Evolutionary conservation across 495 filamentous ascomycete species (phyloP).

Genomic region (Lasiosphaeris hirsuta): DNA sequence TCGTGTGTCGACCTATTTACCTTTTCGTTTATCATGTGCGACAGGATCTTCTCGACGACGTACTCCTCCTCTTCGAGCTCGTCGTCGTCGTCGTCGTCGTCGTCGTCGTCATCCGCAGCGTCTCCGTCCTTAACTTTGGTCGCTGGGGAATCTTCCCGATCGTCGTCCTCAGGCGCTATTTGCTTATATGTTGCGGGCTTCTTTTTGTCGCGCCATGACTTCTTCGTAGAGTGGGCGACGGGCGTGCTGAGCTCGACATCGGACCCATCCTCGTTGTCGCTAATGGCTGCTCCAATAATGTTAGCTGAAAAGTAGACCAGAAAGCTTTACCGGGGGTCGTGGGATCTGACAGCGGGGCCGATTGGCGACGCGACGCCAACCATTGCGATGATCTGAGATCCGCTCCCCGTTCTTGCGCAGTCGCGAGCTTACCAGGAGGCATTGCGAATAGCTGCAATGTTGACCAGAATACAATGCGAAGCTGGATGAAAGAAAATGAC

Average conservation of each 20-base stretch:
- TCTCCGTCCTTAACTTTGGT: constrained; percentile 16
- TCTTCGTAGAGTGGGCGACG: constrained; percentile 14
- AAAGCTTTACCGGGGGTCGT: no score
- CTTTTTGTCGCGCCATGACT: constrained; percentile 25
- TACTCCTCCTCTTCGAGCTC: constrained; percentile 38
- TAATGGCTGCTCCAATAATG: constrained; percentile 30
- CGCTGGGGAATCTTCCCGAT: constrained; percentile 22
- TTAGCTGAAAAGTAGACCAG: neutral
- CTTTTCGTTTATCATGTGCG: constrained; percentile 48
- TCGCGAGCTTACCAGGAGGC: no score
- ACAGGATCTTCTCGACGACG: constrained; percentile 56
- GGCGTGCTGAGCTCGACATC: constrained; percentile 23
- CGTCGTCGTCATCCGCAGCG: constrained; percentile 37
- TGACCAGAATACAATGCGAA: no score
- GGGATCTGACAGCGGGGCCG: no score
- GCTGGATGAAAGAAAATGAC: no score
- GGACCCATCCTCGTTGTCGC: constrained; percentile 39
- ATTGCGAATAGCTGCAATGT: no score
- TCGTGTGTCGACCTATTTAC: constrained; percentile 29
- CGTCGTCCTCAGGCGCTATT: constrained; percentile 14
- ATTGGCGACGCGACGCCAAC: no score
- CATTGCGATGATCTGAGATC: no score
- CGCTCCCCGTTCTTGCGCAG: no score
- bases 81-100: constrained; percentile 42
- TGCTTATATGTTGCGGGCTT: constrained; percentile 15